Conservation (phyloP, 257 asterid species). For the Petunia secreta region DNA sequence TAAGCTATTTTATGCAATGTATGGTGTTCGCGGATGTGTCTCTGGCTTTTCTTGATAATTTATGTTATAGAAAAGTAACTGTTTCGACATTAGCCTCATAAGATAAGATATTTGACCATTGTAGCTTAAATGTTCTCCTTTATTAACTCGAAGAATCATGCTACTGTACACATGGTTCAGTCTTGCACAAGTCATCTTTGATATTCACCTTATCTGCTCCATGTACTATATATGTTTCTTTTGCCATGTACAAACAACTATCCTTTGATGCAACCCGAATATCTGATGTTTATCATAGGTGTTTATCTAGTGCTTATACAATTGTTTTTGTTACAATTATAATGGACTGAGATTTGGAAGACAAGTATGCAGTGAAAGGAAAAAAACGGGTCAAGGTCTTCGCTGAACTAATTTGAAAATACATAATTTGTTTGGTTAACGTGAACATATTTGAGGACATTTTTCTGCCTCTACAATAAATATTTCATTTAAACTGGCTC, state of each 20-base stretch:
- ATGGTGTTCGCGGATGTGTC: neutral
- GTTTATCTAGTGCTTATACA: neutral
- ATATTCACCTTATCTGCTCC: neutral
- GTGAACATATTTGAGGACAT: neutral
- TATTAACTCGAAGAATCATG: neutral
- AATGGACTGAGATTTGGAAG: neutral
- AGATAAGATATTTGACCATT: constrained; percentile 8
- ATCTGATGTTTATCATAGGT: neutral
- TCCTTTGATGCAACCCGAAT: neutral
- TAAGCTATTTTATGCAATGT: neutral
- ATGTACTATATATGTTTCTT: neutral
- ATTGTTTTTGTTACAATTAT: neutral
- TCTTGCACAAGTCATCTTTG: neutral
- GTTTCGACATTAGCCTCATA: neutral
- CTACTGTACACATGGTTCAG: neutral
- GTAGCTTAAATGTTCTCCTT: neutral
- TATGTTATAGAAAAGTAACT: neutral
- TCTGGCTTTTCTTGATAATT: neutral
- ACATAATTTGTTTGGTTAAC: neutral
- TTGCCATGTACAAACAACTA: neutral
- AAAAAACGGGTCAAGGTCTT: neutral
- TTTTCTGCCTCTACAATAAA: neutral
- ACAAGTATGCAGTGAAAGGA: neutral
- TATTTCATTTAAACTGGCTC: neutral
- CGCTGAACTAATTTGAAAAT: neutral